Evolutionary conservation across 208 protist species (phyloP).

Genomic region (Trypanosoma lewisi): DNA sequence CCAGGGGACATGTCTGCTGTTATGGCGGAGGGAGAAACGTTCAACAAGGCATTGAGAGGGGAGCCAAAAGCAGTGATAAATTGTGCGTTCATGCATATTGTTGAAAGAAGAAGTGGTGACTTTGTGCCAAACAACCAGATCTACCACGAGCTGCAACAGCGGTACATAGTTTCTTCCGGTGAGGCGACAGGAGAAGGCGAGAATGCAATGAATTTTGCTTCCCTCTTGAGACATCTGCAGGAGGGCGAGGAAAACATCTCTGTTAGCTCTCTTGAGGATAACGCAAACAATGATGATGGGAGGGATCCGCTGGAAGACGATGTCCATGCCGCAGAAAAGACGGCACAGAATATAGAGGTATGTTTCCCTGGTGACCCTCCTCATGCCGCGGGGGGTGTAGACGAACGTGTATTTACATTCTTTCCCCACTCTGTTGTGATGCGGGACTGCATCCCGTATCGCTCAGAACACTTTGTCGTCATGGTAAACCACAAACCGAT

Average conservation of each 20-base stretch:
- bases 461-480: slow-evolving; percentile 63
- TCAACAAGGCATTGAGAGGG: no score
- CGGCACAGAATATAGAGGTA: slow-evolving; percentile 30
- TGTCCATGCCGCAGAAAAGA: slow-evolving; percentile 25
- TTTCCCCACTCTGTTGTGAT: slow-evolving; percentile 48
- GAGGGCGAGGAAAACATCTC: not conserved
- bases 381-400: not conserved
- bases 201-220: slow-evolving; percentile 26
- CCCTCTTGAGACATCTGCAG: slow-evolving; percentile 34
- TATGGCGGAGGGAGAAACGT: not conserved
- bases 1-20: slow-evolving; percentile 34
- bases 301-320: slow-evolving; percentile 37
- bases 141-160: slow-evolving; percentile 67
- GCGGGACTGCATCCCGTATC: slow-evolving; percentile 49
- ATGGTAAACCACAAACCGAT: slow-evolving; percentile 85
- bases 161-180: slow-evolving; percentile 11
- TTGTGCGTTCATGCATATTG: slow-evolving; percentile 66
- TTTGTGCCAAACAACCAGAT: slow-evolving; percentile 86
- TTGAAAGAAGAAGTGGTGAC: slow-evolving; percentile 56
- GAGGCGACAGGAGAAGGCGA: not conserved
- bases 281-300: not conserved
- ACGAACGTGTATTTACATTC: slow-evolving; percentile 38
- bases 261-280: not conserved
- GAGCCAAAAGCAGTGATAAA: slow-evolving; percentile 24
- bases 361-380: slow-evolving; percentile 10